Evolutionary conservation across 208 protist genomes (phyloP).

Genomic region (Spironucleus salmonicida): DNA sequence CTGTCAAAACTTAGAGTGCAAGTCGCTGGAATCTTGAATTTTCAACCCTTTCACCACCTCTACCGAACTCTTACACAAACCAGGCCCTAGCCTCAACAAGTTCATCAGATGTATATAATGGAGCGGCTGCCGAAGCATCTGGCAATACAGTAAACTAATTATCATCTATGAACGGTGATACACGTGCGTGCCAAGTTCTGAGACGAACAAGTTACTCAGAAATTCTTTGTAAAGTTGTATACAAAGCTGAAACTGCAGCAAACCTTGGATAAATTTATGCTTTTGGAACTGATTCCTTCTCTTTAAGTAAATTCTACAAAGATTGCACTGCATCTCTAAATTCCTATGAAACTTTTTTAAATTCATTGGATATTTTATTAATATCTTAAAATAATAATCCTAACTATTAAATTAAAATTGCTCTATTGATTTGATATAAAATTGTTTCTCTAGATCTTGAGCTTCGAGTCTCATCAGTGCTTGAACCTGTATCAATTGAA

Average conservation of each 20-base stretch:
- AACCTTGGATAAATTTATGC: slow-evolving; percentile 13
- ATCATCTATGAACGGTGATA: not conserved
- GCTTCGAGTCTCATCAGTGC: not conserved
- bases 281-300: slow-evolving; percentile 7
- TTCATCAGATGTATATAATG: not conserved
- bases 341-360: not conserved
- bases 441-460: not conserved
- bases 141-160: slow-evolving; percentile 4
- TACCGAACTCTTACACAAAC: not conserved
- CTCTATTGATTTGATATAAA: slow-evolving; percentile 8
- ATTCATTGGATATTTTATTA: not conserved
- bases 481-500: not conserved
- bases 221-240: not conserved
- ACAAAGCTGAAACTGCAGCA: not conserved
- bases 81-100: not conserved
- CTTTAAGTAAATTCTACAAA: not conserved
- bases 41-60: too few relatives aligned
- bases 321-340: not conserved
- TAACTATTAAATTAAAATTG: not conserved
- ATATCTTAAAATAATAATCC: not conserved
- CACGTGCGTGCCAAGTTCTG: not conserved
- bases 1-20: not conserved
- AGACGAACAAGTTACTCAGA: not conserved
- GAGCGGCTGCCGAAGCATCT: not conserved
- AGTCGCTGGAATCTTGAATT: too few relatives aligned